phyloP scores from a whole-genome alignment of 2,329 filamentous ascomycete species.

The Curvularia verruculosa region DNA sequence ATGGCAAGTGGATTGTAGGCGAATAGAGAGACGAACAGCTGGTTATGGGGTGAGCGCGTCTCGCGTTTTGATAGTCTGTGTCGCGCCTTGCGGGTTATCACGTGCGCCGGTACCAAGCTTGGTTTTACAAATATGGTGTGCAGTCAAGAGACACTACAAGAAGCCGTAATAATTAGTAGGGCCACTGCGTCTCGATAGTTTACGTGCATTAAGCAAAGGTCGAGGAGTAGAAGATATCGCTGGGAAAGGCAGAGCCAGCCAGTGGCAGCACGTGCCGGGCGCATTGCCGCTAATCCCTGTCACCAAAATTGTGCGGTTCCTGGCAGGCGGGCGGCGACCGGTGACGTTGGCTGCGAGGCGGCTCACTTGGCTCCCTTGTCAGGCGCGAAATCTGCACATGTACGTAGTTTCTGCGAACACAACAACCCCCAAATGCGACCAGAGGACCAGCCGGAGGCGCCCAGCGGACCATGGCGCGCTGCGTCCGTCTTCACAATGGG shows the following conservation, averaged over 20 bases:
- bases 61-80: not conserved
- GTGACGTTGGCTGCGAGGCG: conserved; percentile 24
- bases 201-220: not conserved
- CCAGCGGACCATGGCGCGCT: conserved; percentile 72
- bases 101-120: not conserved
- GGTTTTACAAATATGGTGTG: not conserved
- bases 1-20: not conserved
- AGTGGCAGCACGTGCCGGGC: conserved; percentile 13
- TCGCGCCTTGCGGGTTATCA: not conserved
- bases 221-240: conserved; percentile 1
- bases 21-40: not conserved
- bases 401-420: conserved; percentile 15
- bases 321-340: conserved; percentile 4
- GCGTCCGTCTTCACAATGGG: conserved; percentile 78
- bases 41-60: not conserved
- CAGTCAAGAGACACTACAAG: not conserved
- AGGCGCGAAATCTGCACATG: conserved; percentile 25
- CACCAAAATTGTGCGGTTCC: conserved; percentile 21
- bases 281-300: conserved; percentile 23
- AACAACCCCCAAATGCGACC: conserved; percentile 47
- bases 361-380: conserved; percentile 7
- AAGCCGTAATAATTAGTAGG: not conserved
- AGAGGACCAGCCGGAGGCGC: conserved; percentile 57
- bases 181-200: not conserved
- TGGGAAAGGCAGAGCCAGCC: conserved; percentile 14